phyloP scores from a whole-genome alignment of 257 asterid species.

The Marsdenia floribunda region DNA sequence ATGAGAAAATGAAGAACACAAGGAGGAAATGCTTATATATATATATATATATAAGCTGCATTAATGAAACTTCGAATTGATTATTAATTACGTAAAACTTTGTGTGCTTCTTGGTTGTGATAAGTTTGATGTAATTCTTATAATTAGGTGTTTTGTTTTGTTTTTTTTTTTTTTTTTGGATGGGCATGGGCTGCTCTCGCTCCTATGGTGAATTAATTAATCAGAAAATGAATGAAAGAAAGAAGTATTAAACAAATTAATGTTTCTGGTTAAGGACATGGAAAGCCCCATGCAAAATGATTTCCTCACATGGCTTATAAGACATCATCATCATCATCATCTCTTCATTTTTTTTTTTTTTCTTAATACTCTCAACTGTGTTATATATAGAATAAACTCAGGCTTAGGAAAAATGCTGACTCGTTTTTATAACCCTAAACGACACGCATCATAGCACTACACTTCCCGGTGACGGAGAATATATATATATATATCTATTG shows the following conservation, averaged over 20 bases:
- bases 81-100: no score
- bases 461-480: constrained; percentile 40
- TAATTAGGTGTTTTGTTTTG: no score
- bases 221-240: neutral
- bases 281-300: constrained; percentile 61
- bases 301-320: constrained; percentile 59
- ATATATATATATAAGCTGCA: no score
- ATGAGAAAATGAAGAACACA: no score
- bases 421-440: constrained; percentile 34
- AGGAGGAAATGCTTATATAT: no score
- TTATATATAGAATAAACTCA: constrained; percentile 9
- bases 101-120: no score
- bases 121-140: no score
- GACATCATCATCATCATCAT: constrained; percentile 20
- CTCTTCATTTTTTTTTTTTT: constrained; percentile 14
- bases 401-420: constrained; percentile 23
- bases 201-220: no score
- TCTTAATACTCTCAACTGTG: constrained; percentile 24
- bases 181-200: no score
- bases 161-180: no score
- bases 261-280: constrained; percentile 12
- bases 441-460: constrained; percentile 54
- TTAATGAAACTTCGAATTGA: no score
- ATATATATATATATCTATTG: neutral
- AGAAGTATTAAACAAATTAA: neutral